Conservation (phyloP, 2,329 filamentous ascomycete species). For the Lachnellula hyalina region DNA sequence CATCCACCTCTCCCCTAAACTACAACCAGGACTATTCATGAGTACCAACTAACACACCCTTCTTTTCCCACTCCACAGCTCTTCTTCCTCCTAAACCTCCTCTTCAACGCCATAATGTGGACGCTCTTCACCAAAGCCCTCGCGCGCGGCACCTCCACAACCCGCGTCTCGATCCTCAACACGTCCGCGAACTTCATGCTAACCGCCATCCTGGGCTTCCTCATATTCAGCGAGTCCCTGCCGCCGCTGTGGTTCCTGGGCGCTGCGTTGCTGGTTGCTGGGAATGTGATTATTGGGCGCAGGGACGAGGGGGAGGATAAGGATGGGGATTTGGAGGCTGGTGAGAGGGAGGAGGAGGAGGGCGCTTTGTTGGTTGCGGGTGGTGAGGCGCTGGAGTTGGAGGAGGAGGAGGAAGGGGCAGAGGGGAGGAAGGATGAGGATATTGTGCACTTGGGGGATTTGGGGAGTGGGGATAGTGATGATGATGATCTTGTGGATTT, state of each 20-base stretch:
- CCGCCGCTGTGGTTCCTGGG: conserved; percentile 74
- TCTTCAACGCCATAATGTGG: conserved; percentile 58
- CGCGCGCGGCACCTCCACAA: conserved; percentile 67
- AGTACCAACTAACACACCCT: not conserved
- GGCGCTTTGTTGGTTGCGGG: conserved; percentile 6
- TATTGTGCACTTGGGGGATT: conserved; percentile 23
- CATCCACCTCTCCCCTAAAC: not conserved
- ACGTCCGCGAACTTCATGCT: conserved; percentile 77
- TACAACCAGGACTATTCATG: not conserved
- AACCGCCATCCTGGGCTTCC: conserved; percentile 64
- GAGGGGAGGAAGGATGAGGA: conserved; percentile 17
- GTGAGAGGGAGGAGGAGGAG: conserved; percentile 12
- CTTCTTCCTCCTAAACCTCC: conserved; percentile 62
- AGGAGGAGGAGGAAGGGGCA: conserved; percentile 11
- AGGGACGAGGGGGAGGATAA: conserved; percentile 36
- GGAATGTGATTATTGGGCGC: conserved; percentile 72
- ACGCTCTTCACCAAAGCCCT: conserved; percentile 74
- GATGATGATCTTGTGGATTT: conserved; percentile 7
- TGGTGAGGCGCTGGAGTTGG: conserved; percentile 17
- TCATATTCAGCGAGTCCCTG: conserved; percentile 66
- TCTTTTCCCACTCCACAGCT: conserved; percentile 26
- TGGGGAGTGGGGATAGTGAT: conserved; percentile 9
- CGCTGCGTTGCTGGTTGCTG: conserved; percentile 64
- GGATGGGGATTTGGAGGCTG: conserved; percentile 8
- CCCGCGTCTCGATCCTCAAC: conserved; percentile 76